Base-by-base conservation (phyloP, 2,329 filamentous ascomycete species). In the Apiospora saccharicola region DNA sequence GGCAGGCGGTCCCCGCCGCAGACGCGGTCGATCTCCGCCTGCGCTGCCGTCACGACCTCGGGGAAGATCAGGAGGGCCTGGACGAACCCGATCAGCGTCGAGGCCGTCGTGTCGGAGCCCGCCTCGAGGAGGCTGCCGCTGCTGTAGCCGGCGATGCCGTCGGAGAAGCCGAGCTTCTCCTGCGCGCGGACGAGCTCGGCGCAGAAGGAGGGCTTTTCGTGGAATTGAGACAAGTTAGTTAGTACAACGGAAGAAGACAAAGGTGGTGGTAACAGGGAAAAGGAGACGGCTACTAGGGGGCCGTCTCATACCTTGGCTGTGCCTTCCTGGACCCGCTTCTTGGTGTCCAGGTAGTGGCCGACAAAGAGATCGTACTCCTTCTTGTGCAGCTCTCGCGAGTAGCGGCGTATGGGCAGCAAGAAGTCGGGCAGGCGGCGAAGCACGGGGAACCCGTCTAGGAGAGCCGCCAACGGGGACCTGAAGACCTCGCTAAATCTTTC, bases 41-140 rank as follows among this genome's bases (percentile, higher is more conserved):
- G 86, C 1, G 85, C 84, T 75, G 83, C 84, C 67, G 77, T 77
- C 73, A 86, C 83, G 80, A 86, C 87, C 72, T 85, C 83, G 0
- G 87, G 87, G 74, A 86, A 84, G 74, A 87, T 78, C 22, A 82
- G 81, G 85, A 88, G 84, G 73, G 83, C 82, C 82, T 85, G 85
- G 53, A 85, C 75, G 77, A 86, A 86, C 76, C 84, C 84, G 74
- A 86, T 82, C 75, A 86, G 79, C 16, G 83, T 84, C 8, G 82
- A 82, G 4, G 84, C 81, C 68, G 85, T 84, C 22, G 85, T 86
- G 30, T 86, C 82, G 0, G 81, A 79, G 7, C 81, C 81, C 1
- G 80, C 82, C 43, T 80, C 77, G 10, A 81, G 74, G 41, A 77
- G 71, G 4, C 72, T 72, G 67, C 76, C 76, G 30, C 70, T 72